phyloP scores from a whole-genome alignment of 2,329 filamentous ascomycete genomes.

The Phaeosphaeria sp. region DNA sequence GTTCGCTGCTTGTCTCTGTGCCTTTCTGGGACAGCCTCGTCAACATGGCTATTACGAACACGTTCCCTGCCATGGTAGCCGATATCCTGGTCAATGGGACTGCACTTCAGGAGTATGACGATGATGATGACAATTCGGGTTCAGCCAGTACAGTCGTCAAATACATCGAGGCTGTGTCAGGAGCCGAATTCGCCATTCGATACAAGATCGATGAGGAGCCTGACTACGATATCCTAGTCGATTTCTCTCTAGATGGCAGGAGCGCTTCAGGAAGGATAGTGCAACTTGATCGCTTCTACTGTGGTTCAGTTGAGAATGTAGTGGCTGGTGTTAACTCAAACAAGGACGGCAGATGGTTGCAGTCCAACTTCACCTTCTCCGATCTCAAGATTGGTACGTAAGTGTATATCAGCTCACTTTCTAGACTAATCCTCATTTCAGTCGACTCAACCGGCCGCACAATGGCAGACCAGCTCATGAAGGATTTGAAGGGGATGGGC shows the following conservation, averaged over 20 bases:
- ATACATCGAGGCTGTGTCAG: slow-evolving; percentile 41
- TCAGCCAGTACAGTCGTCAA: slow-evolving; percentile 22
- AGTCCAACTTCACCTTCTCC: slow-evolving; percentile 30
- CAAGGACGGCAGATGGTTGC: not conserved
- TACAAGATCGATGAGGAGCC: slow-evolving; percentile 3
- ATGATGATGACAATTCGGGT: slow-evolving; percentile 22
- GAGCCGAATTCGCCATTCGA: slow-evolving; percentile 26
- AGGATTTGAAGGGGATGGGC: slow-evolving; percentile 18
- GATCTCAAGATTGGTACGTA: slow-evolving; percentile 20
- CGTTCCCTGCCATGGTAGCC: slow-evolving; percentile 9
- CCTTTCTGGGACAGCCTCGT: not conserved
- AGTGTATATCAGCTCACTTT: not conserved
- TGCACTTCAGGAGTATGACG: slow-evolving; percentile 32
- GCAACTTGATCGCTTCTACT: not conserved
- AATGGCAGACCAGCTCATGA: not conserved
- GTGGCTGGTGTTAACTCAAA: not conserved
- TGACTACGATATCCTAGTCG: slow-evolving; percentile 7
- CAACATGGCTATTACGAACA: not conserved
- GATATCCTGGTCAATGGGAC: slow-evolving; percentile 26
- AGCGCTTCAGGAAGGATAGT: not conserved
- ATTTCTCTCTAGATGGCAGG: slow-evolving; percentile 26
- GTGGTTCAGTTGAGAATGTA: not conserved
- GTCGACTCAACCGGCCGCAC: slow-evolving; percentile 7
- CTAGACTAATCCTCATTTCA: not conserved
- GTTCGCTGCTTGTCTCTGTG: not conserved